Percentiles rank a stretch among this genome's conserved stretches.
Evolutionary conservation across 768 basidiomycete species (phyloP).

Genomic region (Podaxis sp.): DNA sequence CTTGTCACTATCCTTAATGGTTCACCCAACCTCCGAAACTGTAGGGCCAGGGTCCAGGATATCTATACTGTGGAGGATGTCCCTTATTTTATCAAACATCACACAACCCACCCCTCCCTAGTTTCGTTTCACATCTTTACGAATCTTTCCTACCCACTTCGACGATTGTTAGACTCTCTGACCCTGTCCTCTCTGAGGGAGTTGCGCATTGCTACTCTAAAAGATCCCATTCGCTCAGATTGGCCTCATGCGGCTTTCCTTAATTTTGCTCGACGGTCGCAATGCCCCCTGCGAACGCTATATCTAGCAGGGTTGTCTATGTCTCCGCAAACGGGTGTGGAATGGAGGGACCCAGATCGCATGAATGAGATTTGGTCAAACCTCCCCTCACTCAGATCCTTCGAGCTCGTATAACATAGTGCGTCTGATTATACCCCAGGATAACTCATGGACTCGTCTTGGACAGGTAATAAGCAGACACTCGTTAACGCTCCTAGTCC

Average conservation of each 20-base stretch:
- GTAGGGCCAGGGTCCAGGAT: constrained; percentile 2
- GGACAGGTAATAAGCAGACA: too few relatives aligned
- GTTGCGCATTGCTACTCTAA: neutral
- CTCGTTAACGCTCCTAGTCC: too few relatives aligned
- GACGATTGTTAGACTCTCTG: neutral
- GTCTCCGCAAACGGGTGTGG: neutral
- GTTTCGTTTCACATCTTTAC: neutral
- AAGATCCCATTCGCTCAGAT: neutral
- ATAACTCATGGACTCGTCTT: too few relatives aligned
- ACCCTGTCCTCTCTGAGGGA: neutral
- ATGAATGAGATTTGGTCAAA: neutral
- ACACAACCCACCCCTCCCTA: neutral
- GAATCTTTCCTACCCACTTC: neutral
- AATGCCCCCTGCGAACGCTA: neutral
- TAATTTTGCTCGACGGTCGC: neutral
- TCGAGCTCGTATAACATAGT: neutral
- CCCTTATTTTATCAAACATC: neutral
- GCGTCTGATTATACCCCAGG: neutral
- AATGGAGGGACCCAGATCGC: neutral
- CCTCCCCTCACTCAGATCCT: neutral
- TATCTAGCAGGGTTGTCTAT: neutral
- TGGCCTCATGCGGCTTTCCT: constrained; percentile 3
- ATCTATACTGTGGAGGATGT: neutral
- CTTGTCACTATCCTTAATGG: constrained; percentile 1
- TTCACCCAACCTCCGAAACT: constrained; percentile 1